These are phyloP conservation scores for Ceratobasidium theobromae DNA, from an alignment of 1,284 basidiomycete genomes.

Conservation along the genomic window DNA sequence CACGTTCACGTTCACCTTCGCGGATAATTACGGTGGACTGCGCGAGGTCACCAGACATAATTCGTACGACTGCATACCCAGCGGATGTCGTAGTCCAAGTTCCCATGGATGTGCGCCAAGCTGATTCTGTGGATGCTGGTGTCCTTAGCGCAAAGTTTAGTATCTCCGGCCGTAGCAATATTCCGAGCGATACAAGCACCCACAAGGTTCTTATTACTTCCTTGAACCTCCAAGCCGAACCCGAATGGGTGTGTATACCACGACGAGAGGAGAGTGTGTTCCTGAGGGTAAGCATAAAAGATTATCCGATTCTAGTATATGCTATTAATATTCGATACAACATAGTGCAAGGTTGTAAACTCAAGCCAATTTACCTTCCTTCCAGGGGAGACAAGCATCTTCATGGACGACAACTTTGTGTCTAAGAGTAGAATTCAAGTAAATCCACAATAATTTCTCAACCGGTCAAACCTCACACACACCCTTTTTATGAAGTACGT, in stretches of 20 bases:
- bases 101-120: constrained; percentile 4
- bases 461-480: not conserved
- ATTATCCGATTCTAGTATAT: not conserved
- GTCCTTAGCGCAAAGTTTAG: constrained; percentile 34
- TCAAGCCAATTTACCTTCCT: constrained; percentile 36
- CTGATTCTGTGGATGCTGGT: constrained; percentile 19
- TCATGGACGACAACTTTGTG: constrained; percentile 39
- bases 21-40: no score
- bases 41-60: no score
- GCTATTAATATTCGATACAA: not conserved
- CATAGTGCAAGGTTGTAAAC: constrained; percentile 37
- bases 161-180: constrained; percentile 32
- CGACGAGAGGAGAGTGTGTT: constrained; percentile 25
- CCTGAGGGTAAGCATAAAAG: constrained; percentile 18
- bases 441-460: not conserved
- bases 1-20: not conserved
- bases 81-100: not conserved
- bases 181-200: constrained; percentile 32
- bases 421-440: constrained; percentile 36
- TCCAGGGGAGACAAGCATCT: constrained; percentile 38
- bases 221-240: constrained; percentile 14
- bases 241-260: constrained; percentile 28
- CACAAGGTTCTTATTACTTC: constrained; percentile 33
- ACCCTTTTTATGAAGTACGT: constrained; percentile 9
- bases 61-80: not conserved